A percentile compares a stretch with the other conserved stretches of the same genome.
phyloP scores from a whole-genome alignment of 768 basidiomycete species.

The Ramaria rubella region DNA sequence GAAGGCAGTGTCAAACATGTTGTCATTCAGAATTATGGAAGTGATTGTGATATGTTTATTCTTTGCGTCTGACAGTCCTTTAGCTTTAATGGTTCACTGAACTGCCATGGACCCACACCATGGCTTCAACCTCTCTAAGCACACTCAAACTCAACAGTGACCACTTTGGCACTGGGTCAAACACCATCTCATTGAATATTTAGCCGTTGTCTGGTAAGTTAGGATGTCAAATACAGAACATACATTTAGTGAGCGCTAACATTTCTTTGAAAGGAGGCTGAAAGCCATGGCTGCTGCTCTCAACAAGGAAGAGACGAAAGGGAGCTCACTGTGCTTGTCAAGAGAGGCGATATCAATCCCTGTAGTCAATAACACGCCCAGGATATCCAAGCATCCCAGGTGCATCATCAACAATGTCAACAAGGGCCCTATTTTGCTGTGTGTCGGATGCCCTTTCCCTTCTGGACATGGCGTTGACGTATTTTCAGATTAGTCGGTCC shows the following conservation, averaged over 20 bases:
- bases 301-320: conserved; percentile 20
- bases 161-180: conserved; percentile 90
- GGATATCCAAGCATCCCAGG: conserved; percentile 24
- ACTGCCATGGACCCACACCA: conserved; percentile 68
- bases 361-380: neutral
- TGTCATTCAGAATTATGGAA: conserved; percentile 75
- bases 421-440: conserved; percentile 60
- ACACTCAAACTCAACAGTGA: conserved; percentile 72
- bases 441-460: conserved; percentile 28
- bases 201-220: conserved; percentile 72
- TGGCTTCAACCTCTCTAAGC: conserved; percentile 23
- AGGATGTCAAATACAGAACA: conserved; percentile 8
- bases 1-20: conserved; percentile 85
- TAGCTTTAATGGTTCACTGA: conserved; percentile 88
- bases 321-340: conserved; percentile 15
- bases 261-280: conserved; percentile 23
- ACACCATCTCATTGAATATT: conserved; percentile 83
- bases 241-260: neutral
- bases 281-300: conserved; percentile 19
- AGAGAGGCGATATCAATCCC: conserved; percentile 13
- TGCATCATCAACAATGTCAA: conserved; percentile 34
- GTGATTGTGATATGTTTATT: conserved; percentile 21
- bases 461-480: neutral
- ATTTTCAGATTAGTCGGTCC: conserved; percentile 72
- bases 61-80: conserved; percentile 16